phyloP scores from a whole-genome alignment of 345 rosid genomes.

The Euphorbia pulcherrima region DNA sequence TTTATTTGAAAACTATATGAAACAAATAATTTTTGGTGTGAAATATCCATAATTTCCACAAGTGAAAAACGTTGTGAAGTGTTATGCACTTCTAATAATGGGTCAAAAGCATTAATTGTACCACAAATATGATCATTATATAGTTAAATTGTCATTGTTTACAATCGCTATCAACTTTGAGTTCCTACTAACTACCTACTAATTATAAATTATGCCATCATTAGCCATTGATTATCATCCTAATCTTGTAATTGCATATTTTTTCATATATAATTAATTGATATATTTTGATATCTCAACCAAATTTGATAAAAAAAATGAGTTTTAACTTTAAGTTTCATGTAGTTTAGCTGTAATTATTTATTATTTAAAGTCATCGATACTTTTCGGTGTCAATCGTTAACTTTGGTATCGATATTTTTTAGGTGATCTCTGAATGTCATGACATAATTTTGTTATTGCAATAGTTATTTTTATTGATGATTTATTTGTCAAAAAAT shows the following conservation, averaged over 20 bases:
- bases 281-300: neutral
- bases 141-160: constrained; percentile 1
- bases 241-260: constrained; percentile 1
- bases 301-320: neutral
- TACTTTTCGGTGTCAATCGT: too few species aligned
- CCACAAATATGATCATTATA: neutral
- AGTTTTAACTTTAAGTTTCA: too few species aligned
- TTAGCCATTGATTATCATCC: constrained; percentile 8
- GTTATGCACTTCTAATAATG: neutral
- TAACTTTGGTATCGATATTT: too few species aligned
- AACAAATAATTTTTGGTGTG: too few species aligned
- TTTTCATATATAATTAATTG: neutral
- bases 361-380: too few species aligned
- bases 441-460: too few species aligned
- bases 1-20: too few species aligned
- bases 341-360: too few species aligned
- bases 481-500: too few species aligned
- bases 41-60: too few species aligned
- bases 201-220: neutral
- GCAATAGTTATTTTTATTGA: too few species aligned
- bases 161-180: neutral
- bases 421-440: too few species aligned
- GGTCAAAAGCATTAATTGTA: neutral
- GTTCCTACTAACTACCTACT: neutral
- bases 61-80: neutral